Conservation (phyloP, 2,329 filamentous ascomycete genomes). For the Venturia nashicola region DNA sequence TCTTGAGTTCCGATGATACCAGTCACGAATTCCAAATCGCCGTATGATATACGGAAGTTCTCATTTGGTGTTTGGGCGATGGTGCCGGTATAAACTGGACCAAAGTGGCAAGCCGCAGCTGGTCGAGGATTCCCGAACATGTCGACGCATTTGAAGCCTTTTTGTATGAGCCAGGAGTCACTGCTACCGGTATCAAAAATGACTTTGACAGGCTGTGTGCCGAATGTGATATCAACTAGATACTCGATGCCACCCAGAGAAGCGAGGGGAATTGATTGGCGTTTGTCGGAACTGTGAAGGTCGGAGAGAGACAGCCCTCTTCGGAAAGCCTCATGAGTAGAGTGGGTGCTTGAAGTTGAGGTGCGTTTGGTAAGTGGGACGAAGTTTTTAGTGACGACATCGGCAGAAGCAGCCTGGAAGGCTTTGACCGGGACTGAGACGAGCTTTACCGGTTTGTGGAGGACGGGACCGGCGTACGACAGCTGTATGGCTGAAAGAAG, state of each 20-base stretch:
- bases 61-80: conserved; percentile 23
- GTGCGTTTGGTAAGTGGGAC: not conserved
- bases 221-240: conserved; percentile 6
- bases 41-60: conserved; percentile 33
- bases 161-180: conserved; percentile 33
- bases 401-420: not conserved
- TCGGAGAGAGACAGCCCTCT: not conserved
- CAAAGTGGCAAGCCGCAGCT: conserved; percentile 20
- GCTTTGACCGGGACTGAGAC: not conserved
- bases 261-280: not conserved
- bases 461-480: not conserved
- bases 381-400: conserved; percentile 1
- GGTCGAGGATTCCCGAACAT: conserved; percentile 12
- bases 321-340: not conserved
- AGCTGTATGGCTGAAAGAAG: not conserved
- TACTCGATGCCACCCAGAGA: conserved; percentile 5
- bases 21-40: conserved; percentile 29
- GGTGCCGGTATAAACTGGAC: conserved; percentile 17
- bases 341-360: not conserved
- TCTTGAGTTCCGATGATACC: conserved; percentile 28
- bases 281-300: not conserved
- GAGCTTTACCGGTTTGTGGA: not conserved
- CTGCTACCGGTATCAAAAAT: conserved; percentile 36
- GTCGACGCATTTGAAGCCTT: conserved; percentile 25
- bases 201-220: conserved; percentile 17